A percentile compares a stretch with the other conserved stretches of the same genome.
phyloP scores from a whole-genome alignment of 495 filamentous ascomycete species.

The Xylaria telfairii region DNA sequence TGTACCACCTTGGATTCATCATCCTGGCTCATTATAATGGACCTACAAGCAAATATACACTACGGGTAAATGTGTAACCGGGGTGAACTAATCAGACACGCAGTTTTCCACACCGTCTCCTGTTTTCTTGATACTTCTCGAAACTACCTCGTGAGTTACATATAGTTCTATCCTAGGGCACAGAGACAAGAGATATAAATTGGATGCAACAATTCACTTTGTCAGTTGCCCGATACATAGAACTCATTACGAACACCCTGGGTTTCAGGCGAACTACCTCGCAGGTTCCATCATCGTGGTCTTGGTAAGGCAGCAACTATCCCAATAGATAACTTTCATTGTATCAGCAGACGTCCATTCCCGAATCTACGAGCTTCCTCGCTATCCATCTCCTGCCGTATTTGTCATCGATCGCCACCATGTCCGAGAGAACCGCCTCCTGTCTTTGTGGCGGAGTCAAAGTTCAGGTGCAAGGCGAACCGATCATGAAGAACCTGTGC shows the following conservation, averaged over 20 bases:
- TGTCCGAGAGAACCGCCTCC: conserved; percentile 19
- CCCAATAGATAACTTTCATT: background rate
- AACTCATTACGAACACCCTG: background rate
- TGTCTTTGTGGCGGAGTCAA: conserved; percentile 31
- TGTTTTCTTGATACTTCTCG: conserved; percentile 3
- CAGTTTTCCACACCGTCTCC: background rate
- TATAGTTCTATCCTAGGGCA: background rate
- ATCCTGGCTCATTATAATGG: background rate
- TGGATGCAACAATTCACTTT: background rate
- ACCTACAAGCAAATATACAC: background rate
- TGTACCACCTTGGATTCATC: too few species aligned
- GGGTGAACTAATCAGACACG: conserved; percentile 1
- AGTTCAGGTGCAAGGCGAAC: conserved; percentile 20
- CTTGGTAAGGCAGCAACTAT: background rate
- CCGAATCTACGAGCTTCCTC: background rate
- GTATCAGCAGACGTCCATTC: background rate
- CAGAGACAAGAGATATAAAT: background rate
- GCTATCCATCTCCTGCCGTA: background rate
- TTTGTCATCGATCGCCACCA: background rate
- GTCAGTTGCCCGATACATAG: background rate
- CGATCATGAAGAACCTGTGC: conserved; percentile 20
- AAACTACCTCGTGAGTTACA: background rate
- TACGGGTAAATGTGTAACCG: conserved; percentile 11
- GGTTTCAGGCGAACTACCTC: background rate
- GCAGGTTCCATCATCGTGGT: background rate